Evolutionary conservation across 2,329 filamentous ascomycete species (phyloP), one percentile per base, ranked within the genome.

Genomic region (Scolecobasidium constrictum): DNA sequence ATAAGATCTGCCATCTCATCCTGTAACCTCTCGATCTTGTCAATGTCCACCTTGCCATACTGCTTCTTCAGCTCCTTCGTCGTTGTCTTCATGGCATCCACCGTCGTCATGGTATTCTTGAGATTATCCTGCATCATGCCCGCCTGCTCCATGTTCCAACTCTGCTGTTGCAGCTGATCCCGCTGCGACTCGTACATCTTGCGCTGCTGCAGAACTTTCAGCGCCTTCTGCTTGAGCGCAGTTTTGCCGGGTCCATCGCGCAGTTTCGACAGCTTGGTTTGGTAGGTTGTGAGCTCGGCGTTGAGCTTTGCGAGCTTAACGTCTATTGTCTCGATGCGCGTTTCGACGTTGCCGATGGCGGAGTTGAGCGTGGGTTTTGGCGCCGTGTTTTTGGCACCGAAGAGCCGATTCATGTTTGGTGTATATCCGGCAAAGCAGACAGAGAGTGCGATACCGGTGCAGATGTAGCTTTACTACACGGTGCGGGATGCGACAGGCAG

Each of bases 141-240:
- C 3, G 90, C 88, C 66, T 95, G 88, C 67, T 96, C 88, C 88
- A 98, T 95, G 67, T 96, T 96, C 88, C 88, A 96, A 17, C 86
- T 86, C 66, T 98, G 92, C 50, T 82, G 76, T 65, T 94, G 84
- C 42, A 96, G 78, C 66, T 96, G 88, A 56, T 95, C 87, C 50
- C 90, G 86, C 65, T 95, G 87, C 3, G 77, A 73, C 66, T 98
- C 92, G 77, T 94, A 94, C 64, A 88, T 82, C 61, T 94, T 94
- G 53, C 90, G 83, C 46, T 87, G 83, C 66, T 94, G 86, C 2
- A 96, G 80, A 9, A 96, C 80, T 56, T 94, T 94, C 55, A 94
- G 81, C 2, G 90, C 90, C 58, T 95, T 95, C 57, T 93, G 81
- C 60, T 92, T 93, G 54, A 98, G 78, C 21, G 90, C 88, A 12